Base-by-base conservation (phyloP, 2,329 filamentous ascomycete genomes). In the Cyclaneusma minus region DNA sequence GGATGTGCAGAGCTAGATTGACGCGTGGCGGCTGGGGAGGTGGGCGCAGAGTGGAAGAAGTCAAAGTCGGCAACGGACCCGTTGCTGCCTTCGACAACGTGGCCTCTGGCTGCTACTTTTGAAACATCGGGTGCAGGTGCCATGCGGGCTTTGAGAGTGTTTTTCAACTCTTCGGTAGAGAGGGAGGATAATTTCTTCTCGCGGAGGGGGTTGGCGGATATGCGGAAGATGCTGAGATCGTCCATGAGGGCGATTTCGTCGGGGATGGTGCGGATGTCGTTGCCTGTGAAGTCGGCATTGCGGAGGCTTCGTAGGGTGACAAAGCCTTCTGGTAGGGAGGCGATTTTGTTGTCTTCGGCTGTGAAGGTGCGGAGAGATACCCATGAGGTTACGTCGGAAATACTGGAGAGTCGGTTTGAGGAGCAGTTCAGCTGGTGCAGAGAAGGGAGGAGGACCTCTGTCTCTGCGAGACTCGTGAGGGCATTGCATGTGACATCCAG, bases 141-240 rank as follows among this genome's bases (percentile, higher is more conserved):
- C 33, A 85, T 54, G 14, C 81, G 68, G 18, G 63, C 63, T 12
- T 67, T 64, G 22, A 94, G 54, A 22, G 74, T 69, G 21, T 68
- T 65, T 50, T 92, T 93, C 34, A 95, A 57, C 28, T 89, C 79
- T 9, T 83, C 78, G 0, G 80, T 84, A 13, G 66, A 65, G 54
- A 91, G 80, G 1, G 69, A 77, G 9, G 85, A 59, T 38, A 89
- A 83, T 46, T 84, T 93, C 46, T 79, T 84, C 46, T 94, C 84
- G 9, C 80, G 66, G 9, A 98, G 56, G 1, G 89, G 89, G 42
- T 98, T 98, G n/a, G 83, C 84, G 22, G 73, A 74, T 16, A 98
- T 59, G 4, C 75, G 71, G 21, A 95, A 64, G 45, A 74, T 74
- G 12, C 71, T 64, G 7, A 98, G 55, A 22, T 55, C 72, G 5